Conservation (phyloP, 2,329 filamentous ascomycete species). For the Elsinoe ampelina region DNA sequence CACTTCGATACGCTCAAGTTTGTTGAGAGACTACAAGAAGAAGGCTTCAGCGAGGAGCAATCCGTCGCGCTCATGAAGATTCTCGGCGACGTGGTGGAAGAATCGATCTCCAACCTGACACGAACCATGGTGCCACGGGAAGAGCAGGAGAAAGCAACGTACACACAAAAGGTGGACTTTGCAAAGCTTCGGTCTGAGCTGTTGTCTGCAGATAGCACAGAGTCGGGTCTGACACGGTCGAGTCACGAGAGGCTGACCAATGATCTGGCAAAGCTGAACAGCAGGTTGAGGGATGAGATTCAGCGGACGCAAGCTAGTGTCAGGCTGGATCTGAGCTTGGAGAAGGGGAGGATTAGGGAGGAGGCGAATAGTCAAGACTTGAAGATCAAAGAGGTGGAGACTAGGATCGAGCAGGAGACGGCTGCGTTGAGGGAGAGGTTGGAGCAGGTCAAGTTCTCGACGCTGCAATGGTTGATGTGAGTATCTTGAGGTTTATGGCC, state of each 20-base stretch:
- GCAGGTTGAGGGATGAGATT: constrained; percentile 83
- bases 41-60: constrained; percentile 93
- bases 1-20: constrained; percentile 99
- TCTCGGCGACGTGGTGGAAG: constrained; percentile 90
- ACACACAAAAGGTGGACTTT: constrained; percentile 90
- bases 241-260: constrained; percentile 89
- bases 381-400: constrained; percentile 98
- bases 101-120: constrained; percentile 95
- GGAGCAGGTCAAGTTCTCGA: constrained; percentile 96
- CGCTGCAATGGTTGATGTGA: constrained; percentile 95
- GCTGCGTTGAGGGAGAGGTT: constrained; percentile 82
- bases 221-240: constrained; percentile 76
- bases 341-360: constrained; percentile 92
- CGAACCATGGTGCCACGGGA: constrained; percentile 96
- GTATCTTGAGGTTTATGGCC: constrained; percentile 32
- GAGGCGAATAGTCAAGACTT: constrained; percentile 95
- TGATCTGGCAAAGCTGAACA: constrained; percentile 88
- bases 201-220: constrained; percentile 81
- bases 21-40: constrained; percentile 76
- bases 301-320: constrained; percentile 89
- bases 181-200: constrained; percentile 93
- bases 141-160: constrained; percentile 71
- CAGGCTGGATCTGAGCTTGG: constrained; percentile 82
- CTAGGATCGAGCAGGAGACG: constrained; percentile 95
- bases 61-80: constrained; percentile 98